Evolutionary conservation across 495 filamentous ascomycete species (phyloP).

Genomic region (Aeminium ludgeri): DNA sequence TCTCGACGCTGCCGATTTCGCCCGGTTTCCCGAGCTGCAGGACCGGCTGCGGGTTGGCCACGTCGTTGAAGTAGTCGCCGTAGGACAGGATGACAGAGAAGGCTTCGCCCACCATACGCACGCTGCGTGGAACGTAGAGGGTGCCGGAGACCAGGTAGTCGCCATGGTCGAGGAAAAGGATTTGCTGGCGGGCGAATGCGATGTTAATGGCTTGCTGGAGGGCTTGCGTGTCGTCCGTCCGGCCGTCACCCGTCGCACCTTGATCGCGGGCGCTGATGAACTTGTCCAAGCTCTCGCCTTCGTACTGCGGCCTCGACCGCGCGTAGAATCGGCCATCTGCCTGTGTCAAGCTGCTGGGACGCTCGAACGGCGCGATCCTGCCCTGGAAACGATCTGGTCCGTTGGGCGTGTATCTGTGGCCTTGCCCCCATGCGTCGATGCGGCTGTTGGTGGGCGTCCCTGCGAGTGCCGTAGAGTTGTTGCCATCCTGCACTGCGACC

Average conservation of each 20-base stretch:
- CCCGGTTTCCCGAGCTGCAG: conserved; percentile 24
- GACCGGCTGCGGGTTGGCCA: conserved; percentile 25
- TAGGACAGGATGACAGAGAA: conserved; percentile 32
- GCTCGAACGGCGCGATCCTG: conserved; percentile 13
- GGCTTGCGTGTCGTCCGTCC: conserved; percentile 22
- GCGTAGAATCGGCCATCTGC: conserved; percentile 18
- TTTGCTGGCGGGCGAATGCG: conserved; percentile 10
- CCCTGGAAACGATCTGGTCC: conserved; percentile 13
- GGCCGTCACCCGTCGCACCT: conserved; percentile 19
- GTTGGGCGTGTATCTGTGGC: conserved; percentile 19
- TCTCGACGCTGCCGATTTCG: conserved; percentile 22
- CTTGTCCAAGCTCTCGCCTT: conserved; percentile 5
- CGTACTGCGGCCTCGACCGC: conserved; percentile 25
- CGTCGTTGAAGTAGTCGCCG: conserved; percentile 18
- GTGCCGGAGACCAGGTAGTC: conserved; percentile 42
- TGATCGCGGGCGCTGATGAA: conserved; percentile 19
- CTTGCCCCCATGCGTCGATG: conserved; percentile 20
- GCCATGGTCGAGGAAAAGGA: conserved; percentile 24
- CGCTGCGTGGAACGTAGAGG: conserved; percentile 35
- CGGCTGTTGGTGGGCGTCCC: conserved; percentile 12
- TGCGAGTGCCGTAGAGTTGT: conserved; percentile 10
- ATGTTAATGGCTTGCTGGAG: conserved; percentile 19
- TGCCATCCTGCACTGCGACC: conserved; percentile 8
- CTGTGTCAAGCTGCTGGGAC: conserved; percentile 15
- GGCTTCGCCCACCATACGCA: conserved; percentile 39